Conservation (phyloP, 495 filamentous ascomycete genomes). For the Durotheca rogersii region DNA sequence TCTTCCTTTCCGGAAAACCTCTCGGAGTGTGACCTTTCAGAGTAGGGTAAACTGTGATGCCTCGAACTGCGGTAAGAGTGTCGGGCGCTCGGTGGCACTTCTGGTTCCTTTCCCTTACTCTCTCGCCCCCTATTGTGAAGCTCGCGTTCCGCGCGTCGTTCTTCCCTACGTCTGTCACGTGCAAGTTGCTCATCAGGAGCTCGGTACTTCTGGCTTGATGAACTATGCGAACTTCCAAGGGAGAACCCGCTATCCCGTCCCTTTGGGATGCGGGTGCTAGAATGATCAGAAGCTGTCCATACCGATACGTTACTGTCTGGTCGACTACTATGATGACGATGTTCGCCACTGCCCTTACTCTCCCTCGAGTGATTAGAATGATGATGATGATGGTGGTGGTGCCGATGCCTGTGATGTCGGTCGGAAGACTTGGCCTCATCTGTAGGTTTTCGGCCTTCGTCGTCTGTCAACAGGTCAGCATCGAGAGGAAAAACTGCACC, state of each 20-base stretch:
- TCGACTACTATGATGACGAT: constrained; percentile 31
- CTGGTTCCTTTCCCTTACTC: constrained; percentile 30
- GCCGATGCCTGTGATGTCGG: constrained; percentile 39
- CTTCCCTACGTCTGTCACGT: constrained; percentile 45
- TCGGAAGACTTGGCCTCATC: constrained; percentile 35
- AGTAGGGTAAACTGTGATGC: constrained; percentile 38
- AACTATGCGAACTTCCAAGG: constrained; percentile 32
- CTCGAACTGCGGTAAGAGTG: constrained; percentile 38
- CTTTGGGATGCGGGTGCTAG: constrained; percentile 30
- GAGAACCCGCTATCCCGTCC: constrained; percentile 40
- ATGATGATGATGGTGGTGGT: constrained; percentile 25
- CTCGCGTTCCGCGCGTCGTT: constrained; percentile 34
- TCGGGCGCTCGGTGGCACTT: constrained; percentile 23
- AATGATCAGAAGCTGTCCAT: constrained; percentile 38
- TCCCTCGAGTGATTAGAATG: constrained; percentile 25
- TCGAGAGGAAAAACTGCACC: constrained; percentile 36
- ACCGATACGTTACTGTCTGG: constrained; percentile 38
- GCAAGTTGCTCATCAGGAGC: constrained; percentile 48
- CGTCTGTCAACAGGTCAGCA: constrained; percentile 51
- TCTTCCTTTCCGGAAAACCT: constrained; percentile 28
- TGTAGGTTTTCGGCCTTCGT: constrained; percentile 40
- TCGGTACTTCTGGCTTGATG: constrained; percentile 35
- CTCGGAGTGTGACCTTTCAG: constrained; percentile 24
- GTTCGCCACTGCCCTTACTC: constrained; percentile 37
- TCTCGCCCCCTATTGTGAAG: constrained; percentile 27